Evolutionary conservation across 306 rosid species (phyloP), one percentile per base, ranked within the genome.

Genomic region (Citrullus amarus): DNA sequence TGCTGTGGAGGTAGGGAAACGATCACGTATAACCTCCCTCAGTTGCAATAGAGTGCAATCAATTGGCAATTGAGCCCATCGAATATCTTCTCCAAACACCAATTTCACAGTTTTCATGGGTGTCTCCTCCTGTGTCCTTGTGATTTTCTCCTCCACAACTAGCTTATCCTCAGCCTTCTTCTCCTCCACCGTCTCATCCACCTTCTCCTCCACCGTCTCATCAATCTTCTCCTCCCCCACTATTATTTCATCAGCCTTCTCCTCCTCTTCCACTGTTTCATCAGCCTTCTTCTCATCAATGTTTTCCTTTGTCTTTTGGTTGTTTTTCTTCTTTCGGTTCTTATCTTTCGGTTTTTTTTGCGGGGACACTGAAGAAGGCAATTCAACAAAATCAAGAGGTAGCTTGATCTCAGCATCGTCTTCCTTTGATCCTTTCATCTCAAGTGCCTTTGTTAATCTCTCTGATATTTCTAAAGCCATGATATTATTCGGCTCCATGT

Each of bases 81-180:
- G 90, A 66, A 94, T 92, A 79, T 94, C 98, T 82, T 94, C 96
- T 36, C 96, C 96, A 65, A 88, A 92, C 79, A 94, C 85, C 87
- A 94, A 85, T 82, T 94, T 94, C 69, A 84, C 91, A 84, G 85
- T 66, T 83, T 83, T 92, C 85, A 82, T 89, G 9, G 88, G 84
- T 66, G 79, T 58, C 60, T 81, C 89, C 82, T 89, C 89, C 75
- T 34, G 86, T 53, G 70, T 72, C 44, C 56, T 81, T 8, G 80
- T 79, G 66, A 86, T 70, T 78, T 81, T 83, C 80, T 86, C 97
- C 83, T 89, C 93, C 63, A 90, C 84, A 81, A 92, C 93, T 76
- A 84, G 88, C 85, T 93, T 93, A 56, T 83, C 86, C 56, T 90
- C 89, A 15, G 78, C 91, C 85, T 83, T 89, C 86, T 82, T 87